A percentile compares a stretch with the other conserved stretches of the same genome.
Evolutionary conservation across 257 asterid genomes (phyloP).

Genomic region (Solanum rostratum): DNA sequence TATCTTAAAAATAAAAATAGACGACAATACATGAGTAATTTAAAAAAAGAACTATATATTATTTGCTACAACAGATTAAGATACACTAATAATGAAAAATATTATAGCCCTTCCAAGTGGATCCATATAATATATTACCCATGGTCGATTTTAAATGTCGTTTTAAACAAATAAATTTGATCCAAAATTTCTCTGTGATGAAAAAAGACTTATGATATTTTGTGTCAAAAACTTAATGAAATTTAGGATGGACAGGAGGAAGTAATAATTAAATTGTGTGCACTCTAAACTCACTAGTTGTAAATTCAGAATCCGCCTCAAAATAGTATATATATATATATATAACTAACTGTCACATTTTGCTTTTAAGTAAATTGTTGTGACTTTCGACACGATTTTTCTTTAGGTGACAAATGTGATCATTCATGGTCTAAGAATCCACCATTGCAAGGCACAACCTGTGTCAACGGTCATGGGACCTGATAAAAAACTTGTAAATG

Average conservation of each 20-base stretch:
- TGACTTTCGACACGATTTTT: neutral
- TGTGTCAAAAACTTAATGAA: neutral
- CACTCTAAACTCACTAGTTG: neutral
- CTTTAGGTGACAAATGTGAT: slow-evolving; percentile 57
- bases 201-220: too few species aligned
- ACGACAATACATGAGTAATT: neutral
- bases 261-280: neutral
- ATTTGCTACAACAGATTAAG: neutral
- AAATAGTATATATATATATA: neutral
- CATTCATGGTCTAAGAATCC: slow-evolving; percentile 59
- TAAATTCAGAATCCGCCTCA: neutral
- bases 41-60: neutral
- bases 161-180: too few species aligned
- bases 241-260: neutral
- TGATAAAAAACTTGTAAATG: slow-evolving; percentile 8
- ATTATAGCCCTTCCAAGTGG: too few species aligned
- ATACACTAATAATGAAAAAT: neutral
- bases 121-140: too few species aligned
- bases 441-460: slow-evolving; percentile 44
- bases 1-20: neutral
- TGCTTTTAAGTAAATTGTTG: neutral
- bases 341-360: neutral
- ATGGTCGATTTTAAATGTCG: too few species aligned
- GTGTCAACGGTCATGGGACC: slow-evolving; percentile 53
- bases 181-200: too few species aligned